Conservation (phyloP, 2,329 filamentous ascomycete genomes). For the Fusarium sp. region DNA sequence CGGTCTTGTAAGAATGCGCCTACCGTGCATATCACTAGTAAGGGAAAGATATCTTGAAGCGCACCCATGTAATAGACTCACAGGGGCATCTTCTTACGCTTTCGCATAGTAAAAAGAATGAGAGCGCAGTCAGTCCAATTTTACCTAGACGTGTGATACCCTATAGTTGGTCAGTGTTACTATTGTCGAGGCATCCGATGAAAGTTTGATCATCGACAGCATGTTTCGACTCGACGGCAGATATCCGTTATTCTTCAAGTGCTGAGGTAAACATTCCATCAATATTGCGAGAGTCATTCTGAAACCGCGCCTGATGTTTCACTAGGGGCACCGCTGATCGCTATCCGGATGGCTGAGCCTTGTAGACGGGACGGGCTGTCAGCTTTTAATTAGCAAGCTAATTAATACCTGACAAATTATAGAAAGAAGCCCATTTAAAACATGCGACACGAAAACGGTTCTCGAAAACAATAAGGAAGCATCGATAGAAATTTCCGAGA, state of each 20-base stretch:
- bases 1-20: background rate
- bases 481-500: background rate
- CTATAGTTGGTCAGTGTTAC: background rate
- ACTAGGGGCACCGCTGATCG: background rate
- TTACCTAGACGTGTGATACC: background rate
- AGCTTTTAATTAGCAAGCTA: background rate
- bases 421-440: background rate
- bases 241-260: background rate
- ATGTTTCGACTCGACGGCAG: background rate
- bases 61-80: too few species aligned
- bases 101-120: background rate
- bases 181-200: background rate
- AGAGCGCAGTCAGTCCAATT: background rate
- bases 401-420: background rate
- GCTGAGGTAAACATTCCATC: conserved; percentile 13
- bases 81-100: too few species aligned
- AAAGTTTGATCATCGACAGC: background rate
- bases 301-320: conserved; percentile 22
- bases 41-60: background rate
- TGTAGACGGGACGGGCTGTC: background rate
- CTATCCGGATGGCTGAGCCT: background rate
- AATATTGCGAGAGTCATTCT: background rate
- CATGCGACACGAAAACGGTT: conserved; percentile 4
- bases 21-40: background rate
- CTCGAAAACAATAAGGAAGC: background rate